Conservation (phyloP, 179 eudicot genomes). For the Silene coronaria region DNA sequence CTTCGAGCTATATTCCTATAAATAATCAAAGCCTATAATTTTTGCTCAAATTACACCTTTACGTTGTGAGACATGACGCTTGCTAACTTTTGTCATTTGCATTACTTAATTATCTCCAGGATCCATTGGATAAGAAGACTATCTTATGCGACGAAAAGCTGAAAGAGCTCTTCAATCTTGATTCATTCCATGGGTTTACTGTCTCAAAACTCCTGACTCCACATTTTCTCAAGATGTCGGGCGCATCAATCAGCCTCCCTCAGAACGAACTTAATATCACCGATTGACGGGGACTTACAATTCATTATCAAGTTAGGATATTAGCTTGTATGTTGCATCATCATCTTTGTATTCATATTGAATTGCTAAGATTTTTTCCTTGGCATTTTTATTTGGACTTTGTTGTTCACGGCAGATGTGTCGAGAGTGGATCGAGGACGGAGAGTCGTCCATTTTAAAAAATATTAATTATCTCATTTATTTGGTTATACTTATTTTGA, state of each 20-base stretch:
- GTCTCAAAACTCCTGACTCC: slow-evolving; percentile 58
- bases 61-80: not conserved
- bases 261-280: not conserved
- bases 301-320: not conserved
- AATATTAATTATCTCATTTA: too few relatives aligned
- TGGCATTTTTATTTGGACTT: not conserved
- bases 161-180: slow-evolving; percentile 77
- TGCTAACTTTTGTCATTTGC: not conserved
- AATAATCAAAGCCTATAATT: too few relatives aligned
- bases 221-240: slow-evolving; percentile 52
- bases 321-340: slow-evolving; percentile 2
- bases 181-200: slow-evolving; percentile 61
- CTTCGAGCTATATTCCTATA: too few relatives aligned
- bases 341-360: not conserved
- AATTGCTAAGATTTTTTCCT: not conserved
- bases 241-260: not conserved
- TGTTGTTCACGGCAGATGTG: not conserved
- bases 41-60: too few relatives aligned
- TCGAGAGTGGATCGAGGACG: not conserved
- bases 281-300: not conserved
- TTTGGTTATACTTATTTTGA: too few relatives aligned
- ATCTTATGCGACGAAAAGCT: slow-evolving; percentile 90
- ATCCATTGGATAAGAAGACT: slow-evolving; percentile 70
- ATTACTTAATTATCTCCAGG: slow-evolving; percentile 41
- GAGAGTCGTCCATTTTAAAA: not conserved